phyloP scores from a whole-genome alignment of 768 basidiomycete species.

The Fomitopsis pulvina region DNA sequence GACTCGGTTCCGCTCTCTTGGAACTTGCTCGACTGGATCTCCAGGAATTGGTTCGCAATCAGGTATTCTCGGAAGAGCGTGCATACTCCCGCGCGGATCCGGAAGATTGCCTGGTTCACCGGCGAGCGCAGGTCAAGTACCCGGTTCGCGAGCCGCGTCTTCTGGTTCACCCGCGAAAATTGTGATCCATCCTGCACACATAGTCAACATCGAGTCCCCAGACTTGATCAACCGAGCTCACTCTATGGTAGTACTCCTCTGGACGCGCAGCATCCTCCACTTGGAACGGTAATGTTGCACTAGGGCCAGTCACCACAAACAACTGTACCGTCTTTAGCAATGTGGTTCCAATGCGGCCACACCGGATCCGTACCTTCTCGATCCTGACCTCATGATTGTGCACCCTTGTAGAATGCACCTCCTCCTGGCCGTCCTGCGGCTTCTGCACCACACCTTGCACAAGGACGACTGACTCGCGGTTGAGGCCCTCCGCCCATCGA shows the following conservation, averaged over 20 bases:
- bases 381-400: constrained; percentile 83
- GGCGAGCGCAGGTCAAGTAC: constrained; percentile 85
- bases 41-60: constrained; percentile 66
- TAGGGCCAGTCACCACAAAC: constrained; percentile 19
- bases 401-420: constrained; percentile 85
- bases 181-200: constrained; percentile 54
- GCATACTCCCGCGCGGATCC: constrained; percentile 79
- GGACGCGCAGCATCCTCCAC: constrained; percentile 24
- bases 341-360: background rate
- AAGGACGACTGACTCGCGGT: constrained; percentile 84
- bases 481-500: constrained; percentile 79
- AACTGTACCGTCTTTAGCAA: constrained; percentile 14
- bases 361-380: constrained; percentile 45
- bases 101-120: constrained; percentile 94
- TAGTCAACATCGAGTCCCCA: constrained; percentile 67
- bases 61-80: constrained; percentile 84
- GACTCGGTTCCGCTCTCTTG: constrained; percentile 95
- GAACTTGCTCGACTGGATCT: constrained; percentile 95
- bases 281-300: constrained; percentile 23
- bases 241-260: constrained; percentile 36
- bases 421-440: constrained; percentile 50
- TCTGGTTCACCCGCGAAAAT: constrained; percentile 73
- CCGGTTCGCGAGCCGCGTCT: constrained; percentile 91
- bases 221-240: background rate
- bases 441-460: constrained; percentile 78